Evolutionary conservation across 345 rosid genomes (phyloP).

Genomic region (Balakata baccata): DNA sequence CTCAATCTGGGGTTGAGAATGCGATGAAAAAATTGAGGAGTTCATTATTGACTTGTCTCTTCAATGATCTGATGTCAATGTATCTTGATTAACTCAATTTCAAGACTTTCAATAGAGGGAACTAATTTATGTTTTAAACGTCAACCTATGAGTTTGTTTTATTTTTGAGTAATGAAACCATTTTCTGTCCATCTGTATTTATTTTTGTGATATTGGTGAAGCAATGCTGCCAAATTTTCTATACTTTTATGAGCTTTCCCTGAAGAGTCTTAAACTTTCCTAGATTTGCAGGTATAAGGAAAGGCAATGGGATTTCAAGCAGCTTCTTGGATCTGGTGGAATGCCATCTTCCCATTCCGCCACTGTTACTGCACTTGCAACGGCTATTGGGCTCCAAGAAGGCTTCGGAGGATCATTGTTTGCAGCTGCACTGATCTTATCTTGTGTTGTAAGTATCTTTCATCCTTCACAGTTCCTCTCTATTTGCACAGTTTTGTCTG

Average conservation of each 20-base stretch:
- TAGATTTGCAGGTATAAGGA: conserved; percentile 68
- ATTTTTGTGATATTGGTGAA: not conserved
- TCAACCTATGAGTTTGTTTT: not conserved
- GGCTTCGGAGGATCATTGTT: conserved; percentile 68
- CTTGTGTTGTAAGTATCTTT: conserved; percentile 58
- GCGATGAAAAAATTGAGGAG: not conserved
- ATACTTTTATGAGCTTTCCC: conserved; percentile 12
- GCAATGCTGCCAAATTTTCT: not conserved
- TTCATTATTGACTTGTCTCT: not conserved
- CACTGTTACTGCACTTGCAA: conserved; percentile 68
- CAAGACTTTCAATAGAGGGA: not conserved
- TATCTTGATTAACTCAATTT: not conserved
- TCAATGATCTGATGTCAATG: not conserved
- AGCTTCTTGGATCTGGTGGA: conserved; percentile 82
- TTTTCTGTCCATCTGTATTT: not conserved
- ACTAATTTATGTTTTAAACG: not conserved
- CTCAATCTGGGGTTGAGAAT: not conserved
- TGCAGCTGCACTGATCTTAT: conserved; percentile 57
- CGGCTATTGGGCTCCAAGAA: conserved; percentile 68
- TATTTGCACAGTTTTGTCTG: not conserved
- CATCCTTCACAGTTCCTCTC: not conserved
- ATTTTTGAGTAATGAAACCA: not conserved
- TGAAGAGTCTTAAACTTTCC: conserved; percentile 37
- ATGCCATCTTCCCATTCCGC: conserved; percentile 97
- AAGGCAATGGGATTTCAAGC: conserved; percentile 65